Base-by-base conservation (phyloP, 2,329 filamentous ascomycete genomes). In the Stenocarpella maydis region DNA sequence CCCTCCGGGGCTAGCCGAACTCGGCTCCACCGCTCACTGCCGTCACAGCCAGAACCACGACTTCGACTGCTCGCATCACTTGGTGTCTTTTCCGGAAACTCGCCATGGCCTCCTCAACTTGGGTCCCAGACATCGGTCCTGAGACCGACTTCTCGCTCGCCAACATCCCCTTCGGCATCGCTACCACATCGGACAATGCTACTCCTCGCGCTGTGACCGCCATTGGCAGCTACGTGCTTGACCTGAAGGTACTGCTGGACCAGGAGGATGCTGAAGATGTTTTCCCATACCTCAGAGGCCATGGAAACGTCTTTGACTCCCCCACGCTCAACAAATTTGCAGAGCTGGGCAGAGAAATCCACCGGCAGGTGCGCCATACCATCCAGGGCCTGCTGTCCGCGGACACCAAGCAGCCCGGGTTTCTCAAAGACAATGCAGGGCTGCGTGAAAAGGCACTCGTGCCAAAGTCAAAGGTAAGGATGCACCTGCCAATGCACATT, bases 141-240 rank as follows among this genome's bases (percentile, higher is more conserved):
- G 82, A 83, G 68, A 90, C 87, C 68, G 88, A 90, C 75, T 94
- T 94, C 80, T 93, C 91, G 15, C 82, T 94, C 61, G 86, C 88
- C 73, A 94, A 94, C 77, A 88, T 94, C 65, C 92, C 92, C 1
- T 94, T 94, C 75, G 92, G 92, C 71, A 89, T 94, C 79, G 91
- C 94, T 74, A 88, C 86, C 53, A 90, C 87, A 12, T 74, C 81
- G 21, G 71, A 69, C 55, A 77, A 67, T 79, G 81, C 3, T 80
- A 81, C 43, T 72, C 82, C 41, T 78, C 84, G 67, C 85, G 85
- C 43, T 83, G 92, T 90, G 26, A 83, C 92, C 67, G 91, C 91
- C 37, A 90, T 94, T 75, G 92, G 92, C 58, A 84, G 88, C 21
- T 82, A 90, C 78, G 88, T 88, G 1, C 80, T 94, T 37, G 90